Base-by-base conservation (phyloP, 495 filamentous ascomycete species). In the Thozetella sp. region DNA sequence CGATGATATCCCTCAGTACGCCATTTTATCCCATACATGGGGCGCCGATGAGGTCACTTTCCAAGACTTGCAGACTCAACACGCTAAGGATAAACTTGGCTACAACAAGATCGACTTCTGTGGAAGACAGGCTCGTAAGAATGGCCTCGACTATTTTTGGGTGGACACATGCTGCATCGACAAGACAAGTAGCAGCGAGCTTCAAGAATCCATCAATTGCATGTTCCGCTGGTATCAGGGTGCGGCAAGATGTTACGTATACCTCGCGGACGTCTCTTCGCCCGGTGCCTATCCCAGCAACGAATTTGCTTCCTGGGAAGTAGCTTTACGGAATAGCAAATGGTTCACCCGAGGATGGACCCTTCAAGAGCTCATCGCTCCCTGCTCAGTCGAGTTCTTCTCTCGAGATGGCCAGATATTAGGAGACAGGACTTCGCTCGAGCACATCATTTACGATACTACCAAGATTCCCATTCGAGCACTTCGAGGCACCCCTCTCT, bases 301-400 rank as follows among this genome's bases (percentile, higher is more conserved):
- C 24, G 2, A 11, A 27, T 17, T 51, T 40, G 12, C 10, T 45
- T 13, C 1, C 37, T 20, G 19, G 19, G 20, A 19, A 51, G 24
- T 9, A 3, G 12, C 53, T 0, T 73, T 80, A 51, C 37, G 57
- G 1, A 55, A 71, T 15, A 75, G 72, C 52, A 55, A 68, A 2
- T 82, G 78, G 79, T 77, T 79, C 37, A 75, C 70, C 0, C 63
- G 76, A 17, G 78, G 77, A 0, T 80, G 76, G 77, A 80, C 77
- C 0, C 60, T 80, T 1, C 76, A 80, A 26, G 78, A 80, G 53
- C 59, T 82, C 3, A 64, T 80, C 2, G 79, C 77, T 0, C 79
- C 79, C 0, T 20, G 11, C 0, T 50, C 50, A 10, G 66, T 79
- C 0, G 0, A 60, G 0, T 79, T 77, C 62, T 73, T 65, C 46